Conservation (phyloP, 441 rosid species). For the Geranium incanum region DNA sequence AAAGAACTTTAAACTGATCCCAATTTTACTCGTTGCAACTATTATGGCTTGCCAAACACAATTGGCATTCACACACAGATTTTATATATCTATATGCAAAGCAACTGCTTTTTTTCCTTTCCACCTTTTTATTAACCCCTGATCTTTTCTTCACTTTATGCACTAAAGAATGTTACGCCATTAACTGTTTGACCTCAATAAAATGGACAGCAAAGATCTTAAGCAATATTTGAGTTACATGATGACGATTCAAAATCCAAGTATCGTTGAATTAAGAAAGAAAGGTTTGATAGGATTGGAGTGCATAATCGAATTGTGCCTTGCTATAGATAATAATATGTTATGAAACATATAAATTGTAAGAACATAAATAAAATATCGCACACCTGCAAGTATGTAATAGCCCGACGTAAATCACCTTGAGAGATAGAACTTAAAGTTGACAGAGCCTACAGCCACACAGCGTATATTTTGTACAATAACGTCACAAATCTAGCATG, state of each 20-base stretch:
- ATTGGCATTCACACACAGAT: too few relatives aligned
- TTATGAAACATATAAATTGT: background rate
- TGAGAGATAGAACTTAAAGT: conserved; percentile 77
- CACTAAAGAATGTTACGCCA: background rate
- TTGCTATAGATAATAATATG: background rate
- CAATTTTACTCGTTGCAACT: too few relatives aligned
- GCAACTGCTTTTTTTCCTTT: too few relatives aligned
- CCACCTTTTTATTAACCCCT: background rate
- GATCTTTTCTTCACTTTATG: background rate
- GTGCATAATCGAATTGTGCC: background rate
- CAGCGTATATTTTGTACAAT: conserved; percentile 7
- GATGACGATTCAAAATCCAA: background rate
- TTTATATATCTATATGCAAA: too few relatives aligned
- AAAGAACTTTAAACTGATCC: too few relatives aligned
- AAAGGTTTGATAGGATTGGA: background rate
- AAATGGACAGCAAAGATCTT: background rate
- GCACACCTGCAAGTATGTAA: conserved; percentile 81
- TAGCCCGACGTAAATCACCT: conserved; percentile 97
- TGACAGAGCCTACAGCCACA: conserved; percentile 57
- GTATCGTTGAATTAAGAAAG: too few relatives aligned
- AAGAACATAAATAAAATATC: conserved; percentile 2
- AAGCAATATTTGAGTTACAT: background rate
- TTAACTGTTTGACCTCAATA: background rate
- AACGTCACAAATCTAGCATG: conserved; percentile 8
- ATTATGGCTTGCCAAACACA: too few relatives aligned